Conservation (phyloP, 1,284 basidiomycete species). For the Boletellus deceptivus region DNA sequence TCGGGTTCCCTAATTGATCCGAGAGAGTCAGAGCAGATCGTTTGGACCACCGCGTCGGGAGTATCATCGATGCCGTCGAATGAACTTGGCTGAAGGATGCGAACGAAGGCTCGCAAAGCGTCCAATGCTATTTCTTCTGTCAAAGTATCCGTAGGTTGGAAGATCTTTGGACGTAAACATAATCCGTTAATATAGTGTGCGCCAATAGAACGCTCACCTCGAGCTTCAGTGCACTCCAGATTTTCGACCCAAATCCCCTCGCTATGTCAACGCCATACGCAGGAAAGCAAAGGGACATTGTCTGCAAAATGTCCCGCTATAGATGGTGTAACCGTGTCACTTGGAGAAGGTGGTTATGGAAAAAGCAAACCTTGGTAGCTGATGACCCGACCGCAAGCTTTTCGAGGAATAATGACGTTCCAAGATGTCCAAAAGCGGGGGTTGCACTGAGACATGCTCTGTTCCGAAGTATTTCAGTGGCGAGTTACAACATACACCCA, state of each 20-base stretch:
- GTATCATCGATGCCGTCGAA: conserved; percentile 38
- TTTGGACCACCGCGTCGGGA: conserved; percentile 62
- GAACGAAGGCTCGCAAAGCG: conserved; percentile 68
- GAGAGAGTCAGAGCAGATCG: conserved; percentile 79
- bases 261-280: conserved; percentile 73
- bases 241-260: conserved; percentile 62
- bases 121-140: conserved; percentile 74
- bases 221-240: conserved; percentile 87
- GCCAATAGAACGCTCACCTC: conserved; percentile 53
- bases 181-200: conserved; percentile 5
- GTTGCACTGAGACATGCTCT: conserved; percentile 74
- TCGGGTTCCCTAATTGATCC: conserved; percentile 82
- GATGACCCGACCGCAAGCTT: conserved; percentile 87
- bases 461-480: background rate
- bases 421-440: conserved; percentile 80
- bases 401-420: conserved; percentile 88
- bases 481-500: background rate
- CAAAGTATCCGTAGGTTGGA: conserved; percentile 79
- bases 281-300: conserved; percentile 74
- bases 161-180: conserved; percentile 55
- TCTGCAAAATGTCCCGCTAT: conserved; percentile 80
- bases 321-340: background rate
- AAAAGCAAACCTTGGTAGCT: conserved; percentile 68
- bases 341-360: background rate
- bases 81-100: conserved; percentile 60